Evolutionary conservation across 164 flowering plant species (phyloP).

Genomic region (Aristolochia fimbriata): DNA sequence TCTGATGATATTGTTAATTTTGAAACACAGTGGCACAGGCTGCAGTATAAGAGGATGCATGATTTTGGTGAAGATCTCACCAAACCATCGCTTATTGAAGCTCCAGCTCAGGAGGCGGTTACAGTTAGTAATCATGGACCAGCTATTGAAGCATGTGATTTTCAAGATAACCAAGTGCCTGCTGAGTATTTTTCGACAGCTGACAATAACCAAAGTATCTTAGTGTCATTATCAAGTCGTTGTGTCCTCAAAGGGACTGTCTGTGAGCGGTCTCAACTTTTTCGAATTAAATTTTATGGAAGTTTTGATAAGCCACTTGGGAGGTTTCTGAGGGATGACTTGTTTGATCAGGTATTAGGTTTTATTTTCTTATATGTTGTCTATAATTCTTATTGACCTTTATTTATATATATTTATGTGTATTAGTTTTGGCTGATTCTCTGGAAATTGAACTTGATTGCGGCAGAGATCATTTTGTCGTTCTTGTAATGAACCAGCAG

Average conservation of each 20-base stretch:
- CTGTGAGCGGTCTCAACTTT: slow-evolving; percentile 76
- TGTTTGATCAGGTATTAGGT: slow-evolving; percentile 63
- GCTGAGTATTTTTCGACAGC: slow-evolving; percentile 49
- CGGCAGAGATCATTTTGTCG: slow-evolving; percentile 49
- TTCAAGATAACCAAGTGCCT: slow-evolving; percentile 31
- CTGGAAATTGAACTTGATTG: no score
- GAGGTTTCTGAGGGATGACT: slow-evolving; percentile 70
- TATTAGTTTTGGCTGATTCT: no score
- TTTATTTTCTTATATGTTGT: background rate
- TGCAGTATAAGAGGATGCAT: background rate
- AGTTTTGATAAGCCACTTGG: slow-evolving; percentile 91
- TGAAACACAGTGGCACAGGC: slow-evolving; percentile 2
- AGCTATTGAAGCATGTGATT: slow-evolving; percentile 10
- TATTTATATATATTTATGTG: no score
- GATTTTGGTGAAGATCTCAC: background rate
- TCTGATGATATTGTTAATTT: slow-evolving; percentile 10
- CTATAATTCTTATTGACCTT: no score
- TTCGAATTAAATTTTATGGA: slow-evolving; percentile 86
- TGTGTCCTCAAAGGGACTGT: slow-evolving; percentile 66
- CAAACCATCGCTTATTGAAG: background rate
- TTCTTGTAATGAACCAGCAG: slow-evolving; percentile 63
- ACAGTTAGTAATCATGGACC: slow-evolving; percentile 7
- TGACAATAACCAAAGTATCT: slow-evolving; percentile 71
- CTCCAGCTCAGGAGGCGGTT: slow-evolving; percentile 10
- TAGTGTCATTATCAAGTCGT: slow-evolving; percentile 78